Conservation (phyloP, 2,329 filamentous ascomycete species). For the Pseudogymnoascus sp. region DNA sequence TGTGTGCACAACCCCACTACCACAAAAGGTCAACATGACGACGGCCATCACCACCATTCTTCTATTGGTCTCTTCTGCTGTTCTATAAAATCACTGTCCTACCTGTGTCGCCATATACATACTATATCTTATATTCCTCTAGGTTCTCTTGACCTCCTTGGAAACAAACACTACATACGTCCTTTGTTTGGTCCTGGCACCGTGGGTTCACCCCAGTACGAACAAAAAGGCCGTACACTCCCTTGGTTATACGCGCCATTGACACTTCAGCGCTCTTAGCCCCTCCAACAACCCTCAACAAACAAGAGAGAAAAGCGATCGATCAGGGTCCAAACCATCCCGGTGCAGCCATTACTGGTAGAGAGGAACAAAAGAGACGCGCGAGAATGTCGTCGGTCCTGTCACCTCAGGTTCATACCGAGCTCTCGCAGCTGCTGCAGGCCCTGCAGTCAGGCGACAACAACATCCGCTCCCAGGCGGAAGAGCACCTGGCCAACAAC, state of each 20-base stretch:
- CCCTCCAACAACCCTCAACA: neutral
- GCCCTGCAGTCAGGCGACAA: constrained; percentile 90
- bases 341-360: neutral
- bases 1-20: constrained; percentile 4
- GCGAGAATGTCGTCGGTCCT: constrained; percentile 66
- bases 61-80: neutral
- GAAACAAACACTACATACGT: neutral
- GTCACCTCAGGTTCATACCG: constrained; percentile 72
- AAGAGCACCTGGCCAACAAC: constrained; percentile 83
- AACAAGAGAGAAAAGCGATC: neutral
- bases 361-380: neutral
- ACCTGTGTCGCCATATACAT: neutral
- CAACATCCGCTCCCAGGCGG: constrained; percentile 70
- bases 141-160: neutral
- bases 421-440: constrained; percentile 78
- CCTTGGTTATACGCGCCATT: constrained; percentile 2
- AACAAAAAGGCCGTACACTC: neutral
- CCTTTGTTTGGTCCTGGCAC: neutral
- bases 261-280: neutral
- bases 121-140: neutral
- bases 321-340: neutral
- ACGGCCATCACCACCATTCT: neutral
- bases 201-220: neutral
- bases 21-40: constrained; percentile 3
- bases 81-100: neutral